Percentiles rank a stretch among this genome's conserved stretches.
Evolutionary conservation across 2,329 filamentous ascomycete genomes (phyloP).

Genomic region (Hypomyces rosellus): DNA sequence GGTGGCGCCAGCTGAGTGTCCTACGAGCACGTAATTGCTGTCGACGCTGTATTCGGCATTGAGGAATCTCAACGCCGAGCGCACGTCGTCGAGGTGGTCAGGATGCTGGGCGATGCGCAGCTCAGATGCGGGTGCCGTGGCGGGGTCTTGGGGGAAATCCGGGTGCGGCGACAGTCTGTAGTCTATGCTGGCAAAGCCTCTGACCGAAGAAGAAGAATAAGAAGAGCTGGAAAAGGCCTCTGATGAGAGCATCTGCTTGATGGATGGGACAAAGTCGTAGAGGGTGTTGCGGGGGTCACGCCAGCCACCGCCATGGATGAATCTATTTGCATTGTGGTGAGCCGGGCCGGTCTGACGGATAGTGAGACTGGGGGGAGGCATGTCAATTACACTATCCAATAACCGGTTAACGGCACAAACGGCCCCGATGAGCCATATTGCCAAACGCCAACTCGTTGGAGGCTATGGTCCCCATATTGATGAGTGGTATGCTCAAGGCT

Average conservation of each 20-base stretch:
- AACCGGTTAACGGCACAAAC: conserved; percentile 14
- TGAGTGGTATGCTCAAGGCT: conserved; percentile 28
- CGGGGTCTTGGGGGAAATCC: conserved; percentile 32
- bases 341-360: background rate
- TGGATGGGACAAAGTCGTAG: conserved; percentile 38
- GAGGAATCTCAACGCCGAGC: conserved; percentile 44
- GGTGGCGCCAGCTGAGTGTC: conserved; percentile 59
- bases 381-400: conserved; percentile 31
- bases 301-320: conserved; percentile 59
- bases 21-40: conserved; percentile 50
- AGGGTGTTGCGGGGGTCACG: conserved; percentile 48
- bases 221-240: conserved; percentile 20
- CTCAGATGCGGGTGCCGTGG: conserved; percentile 19
- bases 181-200: conserved; percentile 57
- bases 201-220: conserved; percentile 41
- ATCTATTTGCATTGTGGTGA: conserved; percentile 28
- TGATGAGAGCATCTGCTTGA: conserved; percentile 34
- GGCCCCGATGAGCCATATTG: conserved; percentile 19
- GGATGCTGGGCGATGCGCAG: conserved; percentile 48
- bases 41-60: conserved; percentile 38
- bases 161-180: conserved; percentile 54
- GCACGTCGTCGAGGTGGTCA: conserved; percentile 52
- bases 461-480: conserved; percentile 33
- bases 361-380: background rate
- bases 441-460: conserved; percentile 44